Evolutionary conservation across 106 monocot genomes (phyloP).

Genomic region (Allium sativum): DNA sequence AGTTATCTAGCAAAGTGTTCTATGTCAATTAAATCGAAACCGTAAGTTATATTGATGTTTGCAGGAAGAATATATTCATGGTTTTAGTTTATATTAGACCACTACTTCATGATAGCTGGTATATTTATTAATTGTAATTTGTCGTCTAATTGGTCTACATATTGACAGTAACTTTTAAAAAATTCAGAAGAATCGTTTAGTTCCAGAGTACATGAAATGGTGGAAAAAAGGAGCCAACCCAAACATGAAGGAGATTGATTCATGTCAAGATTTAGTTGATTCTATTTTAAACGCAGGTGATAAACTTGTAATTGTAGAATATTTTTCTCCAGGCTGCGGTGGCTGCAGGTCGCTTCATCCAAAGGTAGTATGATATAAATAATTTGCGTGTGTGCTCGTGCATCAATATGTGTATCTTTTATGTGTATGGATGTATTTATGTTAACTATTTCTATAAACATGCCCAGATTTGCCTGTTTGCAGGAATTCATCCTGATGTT

Average conservation of each 20-base stretch:
- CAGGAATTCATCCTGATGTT: conserved; percentile 73
- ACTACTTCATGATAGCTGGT: neutral
- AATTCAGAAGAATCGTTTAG: conserved; percentile 39
- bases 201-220: conserved; percentile 65
- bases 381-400: no score
- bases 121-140: neutral
- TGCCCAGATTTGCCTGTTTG: conserved; percentile 79
- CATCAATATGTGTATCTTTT: no score
- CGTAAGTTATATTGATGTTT: neutral
- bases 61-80: neutral
- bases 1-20: neutral
- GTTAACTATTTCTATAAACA: no score
- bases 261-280: conserved; percentile 69
- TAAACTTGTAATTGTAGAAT: conserved; percentile 72
- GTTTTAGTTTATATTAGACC: neutral
- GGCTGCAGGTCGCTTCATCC: conserved; percentile 86
- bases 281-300: conserved; percentile 53
- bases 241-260: conserved; percentile 86
- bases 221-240: conserved; percentile 78
- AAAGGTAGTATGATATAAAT: conserved; percentile 32
- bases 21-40: neutral
- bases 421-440: no score
- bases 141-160: neutral
- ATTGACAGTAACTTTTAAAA: neutral
- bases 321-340: conserved; percentile 90